phyloP scores from a whole-genome alignment of 352 stramenopile genomes.

The Phytophthora agathidicida region DNA sequence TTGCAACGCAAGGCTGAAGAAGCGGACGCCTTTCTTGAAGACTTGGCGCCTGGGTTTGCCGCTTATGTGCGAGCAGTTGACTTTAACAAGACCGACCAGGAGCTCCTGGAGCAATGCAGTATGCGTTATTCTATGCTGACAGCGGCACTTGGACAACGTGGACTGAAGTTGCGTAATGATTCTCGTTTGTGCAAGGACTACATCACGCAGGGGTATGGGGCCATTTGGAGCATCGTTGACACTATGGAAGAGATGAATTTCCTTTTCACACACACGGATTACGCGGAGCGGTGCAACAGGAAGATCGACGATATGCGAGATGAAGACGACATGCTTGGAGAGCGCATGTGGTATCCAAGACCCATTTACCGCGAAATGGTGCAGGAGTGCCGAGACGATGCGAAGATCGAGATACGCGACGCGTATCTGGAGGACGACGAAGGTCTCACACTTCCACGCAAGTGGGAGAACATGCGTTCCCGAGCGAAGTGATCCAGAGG shows the following conservation, averaged over 20 bases:
- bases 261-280: conserved; percentile 24
- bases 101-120: conserved; percentile 4
- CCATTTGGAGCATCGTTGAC: conserved; percentile 10
- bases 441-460: conserved; percentile 14
- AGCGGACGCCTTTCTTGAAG: conserved; percentile 3
- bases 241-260: conserved; percentile 37
- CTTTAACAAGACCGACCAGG: background rate
- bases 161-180: conserved; percentile 14
- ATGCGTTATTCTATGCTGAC: conserved; percentile 3
- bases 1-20: conserved; percentile 16
- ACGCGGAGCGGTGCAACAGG: background rate
- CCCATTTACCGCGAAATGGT: conserved; percentile 18
- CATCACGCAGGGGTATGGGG: background rate
- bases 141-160: background rate
- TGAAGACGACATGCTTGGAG: background rate
- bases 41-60: conserved; percentile 8
- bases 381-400: conserved; percentile 21
- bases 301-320: conserved; percentile 9
- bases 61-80: conserved; percentile 1
- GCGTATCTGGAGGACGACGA: conserved; percentile 16
- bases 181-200: conserved; percentile 10
- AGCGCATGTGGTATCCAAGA: conserved; percentile 13
- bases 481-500: background rate
- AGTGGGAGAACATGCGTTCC: conserved; percentile 13
- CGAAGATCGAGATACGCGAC: conserved; percentile 16